Conservation (phyloP, 495 filamentous ascomycete species). For the Oidiodendron maius region DNA sequence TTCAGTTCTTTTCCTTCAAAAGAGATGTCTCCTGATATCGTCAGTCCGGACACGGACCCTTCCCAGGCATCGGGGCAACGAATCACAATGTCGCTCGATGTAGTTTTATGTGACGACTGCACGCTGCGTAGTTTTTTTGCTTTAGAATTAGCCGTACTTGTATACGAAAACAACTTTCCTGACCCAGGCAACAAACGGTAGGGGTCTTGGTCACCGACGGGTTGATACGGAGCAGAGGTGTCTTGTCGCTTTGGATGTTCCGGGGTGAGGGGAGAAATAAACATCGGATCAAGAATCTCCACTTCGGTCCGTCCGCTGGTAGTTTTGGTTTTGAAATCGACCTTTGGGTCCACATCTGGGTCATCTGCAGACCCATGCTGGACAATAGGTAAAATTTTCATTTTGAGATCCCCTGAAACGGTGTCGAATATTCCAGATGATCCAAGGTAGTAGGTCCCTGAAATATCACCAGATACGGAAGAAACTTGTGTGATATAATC, state of each 20-base stretch:
- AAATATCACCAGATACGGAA: slow-evolving; percentile 15
- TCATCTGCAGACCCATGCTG: background rate
- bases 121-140: slow-evolving; percentile 10
- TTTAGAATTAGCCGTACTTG: background rate
- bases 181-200: slow-evolving; percentile 1
- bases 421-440: slow-evolving; percentile 11
- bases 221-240: background rate
- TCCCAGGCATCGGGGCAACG: slow-evolving; percentile 18
- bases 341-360: background rate
- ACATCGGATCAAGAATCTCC: slow-evolving; percentile 13
- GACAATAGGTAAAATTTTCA: slow-evolving; percentile 12
- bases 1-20: slow-evolving; percentile 10
- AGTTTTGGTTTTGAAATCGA: slow-evolving; percentile 12
- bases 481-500: slow-evolving; percentile 19
- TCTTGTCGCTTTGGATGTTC: background rate
- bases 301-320: slow-evolving; percentile 11
- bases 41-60: slow-evolving; percentile 12
- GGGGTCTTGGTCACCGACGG: slow-evolving; percentile 12
- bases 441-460: slow-evolving; percentile 18
- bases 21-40: slow-evolving; percentile 10
- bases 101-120: slow-evolving; percentile 8
- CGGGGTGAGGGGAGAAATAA: slow-evolving; percentile 5
- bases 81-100: slow-evolving; percentile 4
- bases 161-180: background rate
- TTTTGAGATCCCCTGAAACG: slow-evolving; percentile 10